phyloP scores from a whole-genome alignment of 2,329 filamentous ascomycete species.

The Gaeumannomyces tritici region DNA sequence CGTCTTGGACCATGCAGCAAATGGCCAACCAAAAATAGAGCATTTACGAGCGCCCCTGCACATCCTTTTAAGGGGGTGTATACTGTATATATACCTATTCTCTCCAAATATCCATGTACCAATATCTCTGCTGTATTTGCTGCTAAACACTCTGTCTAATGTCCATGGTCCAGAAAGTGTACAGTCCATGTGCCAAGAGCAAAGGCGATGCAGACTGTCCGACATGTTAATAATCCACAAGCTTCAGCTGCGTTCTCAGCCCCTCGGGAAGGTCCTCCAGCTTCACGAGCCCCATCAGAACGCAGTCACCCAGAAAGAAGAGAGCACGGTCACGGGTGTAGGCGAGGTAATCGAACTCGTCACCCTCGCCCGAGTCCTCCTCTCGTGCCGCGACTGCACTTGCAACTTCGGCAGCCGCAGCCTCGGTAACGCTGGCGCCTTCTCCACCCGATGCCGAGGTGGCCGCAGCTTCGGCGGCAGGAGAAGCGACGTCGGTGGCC shows the following conservation, averaged over 20 bases:
- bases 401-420: constrained; percentile 4
- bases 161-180: too few relatives aligned
- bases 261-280: constrained; percentile 65
- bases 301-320: constrained; percentile 90
- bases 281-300: constrained; percentile 65
- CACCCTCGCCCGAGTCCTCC: constrained; percentile 45
- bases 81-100: background rate
- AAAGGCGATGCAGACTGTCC: too few relatives aligned
- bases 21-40: background rate
- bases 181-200: too few relatives aligned
- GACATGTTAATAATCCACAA: constrained; percentile 43
- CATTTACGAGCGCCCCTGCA: background rate
- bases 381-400: constrained; percentile 13
- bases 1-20: too few relatives aligned
- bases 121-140: background rate
- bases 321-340: constrained; percentile 86
- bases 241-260: constrained; percentile 57
- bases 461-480: background rate
- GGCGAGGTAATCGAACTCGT: constrained; percentile 85
- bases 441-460: background rate
- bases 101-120: background rate
- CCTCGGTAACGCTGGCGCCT: background rate
- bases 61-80: background rate
- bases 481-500: too few relatives aligned
- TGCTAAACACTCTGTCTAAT: background rate